phyloP scores from a whole-genome alignment of 306 rosid genomes.

The Oxytropis ochrocephala region DNA sequence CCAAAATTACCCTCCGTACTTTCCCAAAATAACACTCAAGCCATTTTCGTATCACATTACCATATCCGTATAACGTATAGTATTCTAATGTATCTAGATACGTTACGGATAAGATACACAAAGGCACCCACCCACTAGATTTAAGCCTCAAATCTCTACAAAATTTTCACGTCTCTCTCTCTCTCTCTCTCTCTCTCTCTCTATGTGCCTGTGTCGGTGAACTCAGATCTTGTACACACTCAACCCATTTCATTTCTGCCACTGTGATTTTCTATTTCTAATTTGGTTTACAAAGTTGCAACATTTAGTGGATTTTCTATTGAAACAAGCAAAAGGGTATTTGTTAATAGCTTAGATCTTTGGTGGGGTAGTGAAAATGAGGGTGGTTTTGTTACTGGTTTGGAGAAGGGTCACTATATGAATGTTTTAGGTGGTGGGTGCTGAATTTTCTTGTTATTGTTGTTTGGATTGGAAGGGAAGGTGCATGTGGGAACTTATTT shows the following conservation, averaged over 20 bases:
- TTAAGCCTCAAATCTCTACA: conserved; percentile 36
- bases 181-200: conserved; percentile 18
- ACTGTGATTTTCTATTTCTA: not conserved
- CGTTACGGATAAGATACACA: conserved; percentile 32
- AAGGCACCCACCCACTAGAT: conserved; percentile 52
- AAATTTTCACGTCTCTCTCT: not conserved
- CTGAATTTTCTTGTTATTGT: conserved; percentile 4
- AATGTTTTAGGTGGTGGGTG: conserved; percentile 37
- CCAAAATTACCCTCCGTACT: not conserved
- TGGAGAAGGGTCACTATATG: conserved; percentile 47
- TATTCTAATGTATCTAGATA: conserved; percentile 27
- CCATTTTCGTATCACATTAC: conserved; percentile 20
- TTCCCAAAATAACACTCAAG: not conserved
- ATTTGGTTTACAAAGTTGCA: conserved; percentile 20
- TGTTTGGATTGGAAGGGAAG: conserved; percentile 34
- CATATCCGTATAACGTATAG: not conserved
- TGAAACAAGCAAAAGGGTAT: not conserved
- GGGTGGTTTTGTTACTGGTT: conserved; percentile 20
- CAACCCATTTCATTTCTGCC: conserved; percentile 25
- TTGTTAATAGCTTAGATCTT: conserved; percentile 19
- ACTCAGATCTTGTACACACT: conserved; percentile 54
- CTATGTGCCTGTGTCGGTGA: conserved; percentile 62
- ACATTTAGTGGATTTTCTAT: not conserved
- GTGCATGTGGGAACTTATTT: conserved; percentile 85
- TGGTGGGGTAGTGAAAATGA: conserved; percentile 35